A percentile compares a stretch with the other conserved stretches of the same genome.
These are phyloP conservation scores for Aspergillus quadricinctus DNA, from an alignment of 2,329 filamentous ascomycete genomes.

Conservation along the genomic window DNA sequence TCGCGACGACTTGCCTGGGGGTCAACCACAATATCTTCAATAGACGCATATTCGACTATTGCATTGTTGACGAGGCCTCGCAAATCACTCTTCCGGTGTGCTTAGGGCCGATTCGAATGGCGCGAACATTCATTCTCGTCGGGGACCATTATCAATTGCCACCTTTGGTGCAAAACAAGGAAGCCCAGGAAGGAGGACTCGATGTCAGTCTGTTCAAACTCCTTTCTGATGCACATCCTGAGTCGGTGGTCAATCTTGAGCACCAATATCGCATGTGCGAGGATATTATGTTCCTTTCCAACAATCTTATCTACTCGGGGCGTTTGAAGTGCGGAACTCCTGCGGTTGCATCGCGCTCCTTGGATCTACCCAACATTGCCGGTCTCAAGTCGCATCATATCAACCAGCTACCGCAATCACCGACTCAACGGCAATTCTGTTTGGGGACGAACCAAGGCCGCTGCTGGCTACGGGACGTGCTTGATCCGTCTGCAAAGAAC, in stretches of 20 bases:
- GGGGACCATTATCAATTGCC: constrained; percentile 96
- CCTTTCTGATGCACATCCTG: constrained; percentile 80
- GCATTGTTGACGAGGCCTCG: constrained; percentile 95
- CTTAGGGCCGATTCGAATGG: constrained; percentile 87
- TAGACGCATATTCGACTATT: constrained; percentile 91
- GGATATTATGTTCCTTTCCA: constrained; percentile 92
- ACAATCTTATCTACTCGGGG: constrained; percentile 88
- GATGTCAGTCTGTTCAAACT: constrained; percentile 93
- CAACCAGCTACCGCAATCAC: constrained; percentile 21
- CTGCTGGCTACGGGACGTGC: constrained; percentile 74
- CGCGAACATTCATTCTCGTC: constrained; percentile 86
- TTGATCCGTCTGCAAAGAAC: constrained; percentile 68
- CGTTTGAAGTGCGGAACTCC: constrained; percentile 83
- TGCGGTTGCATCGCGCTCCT: constrained; percentile 63
- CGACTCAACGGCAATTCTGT: constrained; percentile 48
- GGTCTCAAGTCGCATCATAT: constrained; percentile 57
- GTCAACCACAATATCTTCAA: constrained; percentile 86
- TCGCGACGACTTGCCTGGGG: constrained; percentile 91
- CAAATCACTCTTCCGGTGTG: constrained; percentile 96
- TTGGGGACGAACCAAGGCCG: constrained; percentile 42
- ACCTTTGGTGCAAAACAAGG: constrained; percentile 87
- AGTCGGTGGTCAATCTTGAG: constrained; percentile 83
- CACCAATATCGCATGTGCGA: constrained; percentile 99
- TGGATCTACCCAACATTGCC: constrained; percentile 64
- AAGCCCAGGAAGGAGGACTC: constrained; percentile 77